Evolutionary conservation across 768 basidiomycete species (phyloP).

Genomic region (Russula abietina): DNA sequence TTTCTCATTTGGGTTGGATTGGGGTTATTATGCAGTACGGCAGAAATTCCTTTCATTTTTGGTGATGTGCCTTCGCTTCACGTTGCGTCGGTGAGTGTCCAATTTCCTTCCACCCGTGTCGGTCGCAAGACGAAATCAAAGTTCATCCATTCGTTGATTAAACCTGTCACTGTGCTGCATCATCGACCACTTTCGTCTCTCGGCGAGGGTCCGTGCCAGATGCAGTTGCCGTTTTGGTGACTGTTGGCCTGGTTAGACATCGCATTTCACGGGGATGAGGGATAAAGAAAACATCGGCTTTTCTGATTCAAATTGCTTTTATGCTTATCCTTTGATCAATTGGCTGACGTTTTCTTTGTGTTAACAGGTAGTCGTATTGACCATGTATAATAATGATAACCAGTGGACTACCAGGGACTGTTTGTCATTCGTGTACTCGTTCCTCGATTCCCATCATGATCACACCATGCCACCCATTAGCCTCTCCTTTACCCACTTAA

Average conservation of each 20-base stretch:
- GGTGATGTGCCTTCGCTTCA: too few relatives aligned
- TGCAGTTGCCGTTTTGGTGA: conserved; percentile 21
- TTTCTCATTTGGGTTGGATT: background rate
- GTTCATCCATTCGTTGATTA: conserved; percentile 28
- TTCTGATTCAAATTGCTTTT: conserved; percentile 18
- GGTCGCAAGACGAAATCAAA: conserved; percentile 22
- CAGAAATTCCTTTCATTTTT: too few relatives aligned
- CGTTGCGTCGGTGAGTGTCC: background rate
- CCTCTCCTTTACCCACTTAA: too few relatives aligned
- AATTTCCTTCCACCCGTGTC: background rate
- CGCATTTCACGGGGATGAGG: conserved; percentile 8
- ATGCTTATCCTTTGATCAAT: background rate
- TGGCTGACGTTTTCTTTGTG: conserved; percentile 2
- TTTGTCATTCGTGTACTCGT: too few relatives aligned
- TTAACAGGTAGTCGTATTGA: background rate
- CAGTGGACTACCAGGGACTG: too few relatives aligned
- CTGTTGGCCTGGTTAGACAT: conserved; percentile 11
- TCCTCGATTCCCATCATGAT: too few relatives aligned
- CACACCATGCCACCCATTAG: too few relatives aligned
- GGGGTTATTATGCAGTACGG: background rate
- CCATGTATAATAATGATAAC: background rate
- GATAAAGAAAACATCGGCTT: conserved; percentile 25
- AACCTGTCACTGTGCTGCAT: conserved; percentile 10
- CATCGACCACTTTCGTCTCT: conserved; percentile 16
- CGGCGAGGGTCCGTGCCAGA: conserved; percentile 6